Evolutionary conservation across 2,329 filamentous ascomycete species (phyloP), one percentile per base, ranked within the genome.

Genomic region (Colletotrichum melonis): DNA sequence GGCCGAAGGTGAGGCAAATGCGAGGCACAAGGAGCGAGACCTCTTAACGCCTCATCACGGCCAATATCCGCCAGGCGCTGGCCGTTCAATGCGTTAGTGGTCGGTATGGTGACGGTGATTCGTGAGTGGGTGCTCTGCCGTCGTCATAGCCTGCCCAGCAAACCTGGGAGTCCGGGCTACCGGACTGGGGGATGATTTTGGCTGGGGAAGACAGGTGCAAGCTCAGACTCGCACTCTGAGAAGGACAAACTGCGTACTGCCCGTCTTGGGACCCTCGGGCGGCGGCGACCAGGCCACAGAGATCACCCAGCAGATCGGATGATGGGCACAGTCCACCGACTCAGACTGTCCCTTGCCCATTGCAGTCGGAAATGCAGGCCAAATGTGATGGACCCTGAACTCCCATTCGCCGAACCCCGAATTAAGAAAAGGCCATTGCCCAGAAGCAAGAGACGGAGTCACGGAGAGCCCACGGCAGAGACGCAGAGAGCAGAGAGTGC

Each of bases 261-360:
- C 42, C 16, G 19, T 49, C 16, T 42, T 16, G 38, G 5, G 38
- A 35, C 32, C 32, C 35, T 62, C 46, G 24, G 35, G 58, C 46
- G 46, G 58, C 46, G 46, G 46, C 38, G 35, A 62, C 35, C 69
- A 59, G 65, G 54, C 69, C 65, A 58, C 42, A 72, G 65, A 56
- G 70, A 73, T 73, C 54, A 73, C 59, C 70, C 46, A 73, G 67
- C 70, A 73, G 70, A 73, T 73, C 70, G 70, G 70, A 73, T 60
- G 70, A 70, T 56, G 60, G 67, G 58, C 65, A 72, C 69, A 64
- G 70, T 69, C 70, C 70, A 73, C 69, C 32, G 65, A 66, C 69
- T 69, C 69, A 72, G 69, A 72, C 54, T 69, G 69, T 69, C 54
- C 52, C 65, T 55, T 69, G 69, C 59, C 60, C 60, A 30, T 70